A percentile compares a stretch with the other conserved stretches of the same genome.
Evolutionary conservation across 1,284 basidiomycete species (phyloP).

Genomic region (Inonotus hispidus): DNA sequence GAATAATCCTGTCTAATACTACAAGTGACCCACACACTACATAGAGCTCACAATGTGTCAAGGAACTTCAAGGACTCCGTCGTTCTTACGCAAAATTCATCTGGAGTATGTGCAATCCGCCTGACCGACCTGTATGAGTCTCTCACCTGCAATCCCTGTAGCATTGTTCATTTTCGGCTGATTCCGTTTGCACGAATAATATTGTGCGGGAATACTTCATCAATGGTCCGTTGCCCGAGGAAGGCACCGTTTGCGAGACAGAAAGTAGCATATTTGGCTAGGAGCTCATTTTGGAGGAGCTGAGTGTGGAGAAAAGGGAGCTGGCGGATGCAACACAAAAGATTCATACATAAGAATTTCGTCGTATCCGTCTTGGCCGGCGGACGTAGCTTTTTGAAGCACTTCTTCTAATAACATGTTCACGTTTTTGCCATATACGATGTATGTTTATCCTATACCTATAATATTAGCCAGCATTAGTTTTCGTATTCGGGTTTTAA

Average conservation of each 20-base stretch:
- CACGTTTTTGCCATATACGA: too few relatives aligned
- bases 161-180: slow-evolving; percentile 19
- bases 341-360: slow-evolving; percentile 9
- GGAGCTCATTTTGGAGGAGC: not conserved
- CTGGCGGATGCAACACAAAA: not conserved
- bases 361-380: slow-evolving; percentile 2
- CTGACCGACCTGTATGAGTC: not conserved
- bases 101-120: slow-evolving; percentile 18
- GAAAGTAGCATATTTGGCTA: slow-evolving; percentile 15
- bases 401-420: too few relatives aligned
- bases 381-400: too few relatives aligned
- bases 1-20: not conserved
- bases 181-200: slow-evolving; percentile 19
- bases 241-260: slow-evolving; percentile 18
- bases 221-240: slow-evolving; percentile 17
- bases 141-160: not conserved
- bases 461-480: too few relatives aligned
- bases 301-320: slow-evolving; percentile 4
- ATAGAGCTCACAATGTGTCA: slow-evolving; percentile 22
- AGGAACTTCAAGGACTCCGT: slow-evolving; percentile 21
- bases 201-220: slow-evolving; percentile 18
- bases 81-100: slow-evolving; percentile 22
- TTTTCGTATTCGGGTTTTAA: too few relatives aligned
- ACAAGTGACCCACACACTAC: not conserved
- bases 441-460: too few relatives aligned